Percentiles rank a stretch among this genome's conserved stretches.
These are phyloP conservation scores for Blastobotrys petasosporus DNA, from an alignment of 1,139 yeast species.

Conservation along the genomic window DNA sequence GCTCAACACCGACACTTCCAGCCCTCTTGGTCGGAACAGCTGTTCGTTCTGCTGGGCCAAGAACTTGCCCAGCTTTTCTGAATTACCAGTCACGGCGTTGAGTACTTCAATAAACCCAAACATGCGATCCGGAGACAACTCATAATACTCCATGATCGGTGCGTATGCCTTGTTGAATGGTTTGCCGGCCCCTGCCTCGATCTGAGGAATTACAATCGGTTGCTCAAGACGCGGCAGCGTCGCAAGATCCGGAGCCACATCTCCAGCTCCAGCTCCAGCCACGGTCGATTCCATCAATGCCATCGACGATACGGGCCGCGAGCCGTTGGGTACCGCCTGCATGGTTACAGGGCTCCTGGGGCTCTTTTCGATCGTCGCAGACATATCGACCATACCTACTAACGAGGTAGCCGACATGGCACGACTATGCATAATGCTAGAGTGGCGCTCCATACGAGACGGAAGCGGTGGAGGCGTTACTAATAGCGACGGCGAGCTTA, in stretches of 20 bases:
- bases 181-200: slow-evolving; percentile 6
- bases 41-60: slow-evolving; percentile 2
- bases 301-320: no score
- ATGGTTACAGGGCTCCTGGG: no score
- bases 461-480: no score
- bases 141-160: slow-evolving; percentile 6
- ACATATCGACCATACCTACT: no score
- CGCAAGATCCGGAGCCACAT: slow-evolving; percentile 1
- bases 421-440: no score
- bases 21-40: slow-evolving; percentile 9
- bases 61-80: neutral
- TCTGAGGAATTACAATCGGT: slow-evolving; percentile 9
- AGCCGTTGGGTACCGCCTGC: no score
- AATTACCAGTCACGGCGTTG: neutral
- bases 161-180: slow-evolving; percentile 9
- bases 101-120: slow-evolving; percentile 5
- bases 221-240: slow-evolving; percentile 7
- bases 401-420: no score
- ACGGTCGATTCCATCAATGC: no score
- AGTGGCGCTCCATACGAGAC: no score
- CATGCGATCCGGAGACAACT: slow-evolving; percentile 3
- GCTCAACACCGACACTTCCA: slow-evolving; percentile 1
- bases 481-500: no score
- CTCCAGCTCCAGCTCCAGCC: neutral
- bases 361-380: no score